A percentile compares a stretch with the other conserved stretches of the same genome.
These are phyloP conservation scores for Gentiana macrophylla DNA, from an alignment of 257 asterid species.

Conservation along the genomic window DNA sequence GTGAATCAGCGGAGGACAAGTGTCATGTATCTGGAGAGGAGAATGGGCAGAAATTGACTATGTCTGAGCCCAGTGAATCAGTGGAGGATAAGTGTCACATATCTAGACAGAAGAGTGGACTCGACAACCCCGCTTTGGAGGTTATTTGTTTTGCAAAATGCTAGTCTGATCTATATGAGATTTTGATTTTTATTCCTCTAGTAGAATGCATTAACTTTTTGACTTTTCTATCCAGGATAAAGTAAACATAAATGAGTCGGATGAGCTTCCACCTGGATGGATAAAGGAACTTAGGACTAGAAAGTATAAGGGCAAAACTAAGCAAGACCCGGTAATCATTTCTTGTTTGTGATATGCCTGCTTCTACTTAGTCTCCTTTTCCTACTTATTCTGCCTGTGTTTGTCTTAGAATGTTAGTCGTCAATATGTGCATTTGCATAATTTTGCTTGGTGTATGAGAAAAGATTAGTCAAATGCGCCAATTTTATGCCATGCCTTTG, in stretches of 20 bases:
- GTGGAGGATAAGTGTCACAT: too few species aligned
- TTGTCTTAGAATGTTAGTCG: not conserved
- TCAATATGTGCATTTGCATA: not conserved
- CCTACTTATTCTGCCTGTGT: not conserved
- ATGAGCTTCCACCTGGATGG: too few species aligned
- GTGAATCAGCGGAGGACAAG: not conserved
- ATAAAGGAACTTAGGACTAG: too few species aligned
- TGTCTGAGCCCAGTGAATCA: too few species aligned
- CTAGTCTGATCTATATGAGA: not conserved
- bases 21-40: conserved; percentile 7
- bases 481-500: not conserved
- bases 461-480: not conserved
- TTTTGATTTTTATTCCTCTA: not conserved
- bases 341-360: not conserved
- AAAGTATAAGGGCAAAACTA: conserved; percentile 2
- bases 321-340: conserved; percentile 46
- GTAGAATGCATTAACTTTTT: too few species aligned
- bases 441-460: not conserved
- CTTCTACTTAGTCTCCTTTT: not conserved
- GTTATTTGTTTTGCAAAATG: conserved; percentile 12
- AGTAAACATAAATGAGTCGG: too few species aligned
- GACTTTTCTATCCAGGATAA: too few species aligned
- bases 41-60: not conserved
- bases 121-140: conserved; percentile 2
- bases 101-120: not conserved